These are phyloP conservation scores for Wickerhamiella hasegawae DNA, from an alignment of 805 yeast genomes.

Conservation along the genomic window DNA sequence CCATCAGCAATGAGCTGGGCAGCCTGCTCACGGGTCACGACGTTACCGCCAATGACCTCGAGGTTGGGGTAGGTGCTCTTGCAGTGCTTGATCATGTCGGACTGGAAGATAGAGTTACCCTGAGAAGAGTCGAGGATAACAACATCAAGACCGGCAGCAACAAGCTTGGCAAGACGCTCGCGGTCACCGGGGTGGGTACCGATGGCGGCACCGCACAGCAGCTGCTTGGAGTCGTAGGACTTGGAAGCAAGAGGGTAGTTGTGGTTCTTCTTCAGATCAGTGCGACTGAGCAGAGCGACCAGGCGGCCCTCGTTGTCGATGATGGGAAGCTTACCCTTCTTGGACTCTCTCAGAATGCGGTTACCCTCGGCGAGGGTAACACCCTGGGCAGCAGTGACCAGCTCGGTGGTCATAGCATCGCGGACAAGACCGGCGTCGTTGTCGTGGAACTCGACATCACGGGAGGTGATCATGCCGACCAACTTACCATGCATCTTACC, in stretches of 20 bases:
- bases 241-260: conserved; percentile 90
- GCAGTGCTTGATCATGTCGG: conserved; percentile 85
- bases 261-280: conserved; percentile 93
- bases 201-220: conserved; percentile 96
- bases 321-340: conserved; percentile 95
- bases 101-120: conserved; percentile 92
- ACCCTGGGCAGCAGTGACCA: conserved; percentile 72
- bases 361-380: conserved; percentile 75
- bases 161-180: conserved; percentile 68
- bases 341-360: conserved; percentile 74
- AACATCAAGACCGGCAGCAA: conserved; percentile 93
- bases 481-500: conserved; percentile 82
- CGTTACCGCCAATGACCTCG: conserved; percentile 94
- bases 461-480: conserved; percentile 88
- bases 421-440: conserved; percentile 43
- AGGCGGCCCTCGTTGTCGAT: conserved; percentile 62
- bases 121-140: conserved; percentile 92
- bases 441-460: conserved; percentile 93
- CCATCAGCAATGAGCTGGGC: conserved; percentile 89
- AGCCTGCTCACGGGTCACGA: conserved; percentile 97
- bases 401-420: conserved; percentile 79
- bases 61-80: conserved; percentile 63
- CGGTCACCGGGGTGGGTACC: conserved; percentile 88
- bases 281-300: conserved; percentile 80
- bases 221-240: conserved; percentile 82